phyloP scores from a whole-genome alignment of 768 basidiomycete genomes.

The Agaricus bisporus region DNA sequence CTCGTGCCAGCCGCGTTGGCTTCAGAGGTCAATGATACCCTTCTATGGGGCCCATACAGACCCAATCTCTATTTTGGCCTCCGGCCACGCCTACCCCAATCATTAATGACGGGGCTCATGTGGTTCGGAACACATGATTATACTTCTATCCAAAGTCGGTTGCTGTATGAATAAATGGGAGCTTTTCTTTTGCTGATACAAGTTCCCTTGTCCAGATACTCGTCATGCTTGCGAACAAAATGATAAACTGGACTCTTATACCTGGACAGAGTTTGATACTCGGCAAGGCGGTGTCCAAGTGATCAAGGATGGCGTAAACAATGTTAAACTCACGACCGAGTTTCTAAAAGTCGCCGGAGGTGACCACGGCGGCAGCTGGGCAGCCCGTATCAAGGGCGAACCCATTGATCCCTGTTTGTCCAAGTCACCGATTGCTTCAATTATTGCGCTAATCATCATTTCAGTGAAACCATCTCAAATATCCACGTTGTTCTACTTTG shows the following conservation, averaged over 20 bases:
- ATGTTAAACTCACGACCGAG: slow-evolving; percentile 78
- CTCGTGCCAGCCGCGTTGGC: slow-evolving; percentile 33
- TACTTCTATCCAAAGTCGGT: slow-evolving; percentile 59
- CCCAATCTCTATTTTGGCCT: slow-evolving; percentile 96
- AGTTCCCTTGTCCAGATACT: slow-evolving; percentile 37
- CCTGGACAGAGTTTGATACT: slow-evolving; percentile 84
- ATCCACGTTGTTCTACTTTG: slow-evolving; percentile 82
- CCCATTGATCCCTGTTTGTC: slow-evolving; percentile 62
- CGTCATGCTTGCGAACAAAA: slow-evolving; percentile 89
- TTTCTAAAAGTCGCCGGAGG: slow-evolving; percentile 85
- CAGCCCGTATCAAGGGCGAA: slow-evolving; percentile 73
- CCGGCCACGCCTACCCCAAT: slow-evolving; percentile 76
- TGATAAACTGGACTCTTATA: slow-evolving; percentile 75
- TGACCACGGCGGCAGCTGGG: slow-evolving; percentile 84
- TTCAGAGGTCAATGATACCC: slow-evolving; percentile 39
- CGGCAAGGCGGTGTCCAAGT: slow-evolving; percentile 84
- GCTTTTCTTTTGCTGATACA: slow-evolving; percentile 3
- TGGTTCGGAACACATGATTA: slow-evolving; percentile 93
- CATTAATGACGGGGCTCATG: slow-evolving; percentile 88
- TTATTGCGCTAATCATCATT: not conserved
- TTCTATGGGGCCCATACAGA: slow-evolving; percentile 83
- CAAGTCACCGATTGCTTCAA: not conserved
- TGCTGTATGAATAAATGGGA: slow-evolving; percentile 7
- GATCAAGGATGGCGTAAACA: slow-evolving; percentile 75
- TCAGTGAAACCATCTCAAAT: slow-evolving; percentile 49